Conservation (phyloP, 1,139 yeast species). For the Hyphopichia khmerensis region DNA sequence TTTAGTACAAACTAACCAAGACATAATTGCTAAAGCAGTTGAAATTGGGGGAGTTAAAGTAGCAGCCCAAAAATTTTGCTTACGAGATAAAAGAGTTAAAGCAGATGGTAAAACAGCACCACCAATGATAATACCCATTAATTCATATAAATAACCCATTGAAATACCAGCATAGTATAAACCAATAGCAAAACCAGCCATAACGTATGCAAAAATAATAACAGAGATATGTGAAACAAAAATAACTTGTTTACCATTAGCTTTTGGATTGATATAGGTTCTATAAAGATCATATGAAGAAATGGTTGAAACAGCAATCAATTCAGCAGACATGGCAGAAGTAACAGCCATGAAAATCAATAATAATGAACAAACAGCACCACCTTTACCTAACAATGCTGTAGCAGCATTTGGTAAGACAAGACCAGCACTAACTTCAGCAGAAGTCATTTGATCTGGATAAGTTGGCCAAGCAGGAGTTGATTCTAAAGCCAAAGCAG, state of each 20-base stretch:
- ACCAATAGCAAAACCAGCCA: slow-evolving; percentile 84
- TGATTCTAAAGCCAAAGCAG: slow-evolving; percentile 69
- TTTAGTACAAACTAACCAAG: slow-evolving; percentile 66
- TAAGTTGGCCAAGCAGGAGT: slow-evolving; percentile 75
- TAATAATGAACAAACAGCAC: slow-evolving; percentile 76
- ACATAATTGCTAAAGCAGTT: slow-evolving; percentile 58
- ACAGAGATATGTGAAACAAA: slow-evolving; percentile 67
- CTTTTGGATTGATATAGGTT: slow-evolving; percentile 73
- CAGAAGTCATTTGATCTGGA: slow-evolving; percentile 62
- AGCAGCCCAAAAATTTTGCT: slow-evolving; percentile 64
- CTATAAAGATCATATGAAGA: slow-evolving; percentile 84
- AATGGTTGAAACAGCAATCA: slow-evolving; percentile 82
- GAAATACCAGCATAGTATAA: slow-evolving; percentile 77
- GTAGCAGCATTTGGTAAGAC: slow-evolving; percentile 86
- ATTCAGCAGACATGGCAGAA: slow-evolving; percentile 82
- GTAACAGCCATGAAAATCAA: slow-evolving; percentile 83
- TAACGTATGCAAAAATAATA: slow-evolving; percentile 59
- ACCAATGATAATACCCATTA: slow-evolving; percentile 86
- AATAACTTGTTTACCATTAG: slow-evolving; percentile 70
- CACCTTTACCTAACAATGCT: slow-evolving; percentile 81
- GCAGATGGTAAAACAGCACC: slow-evolving; percentile 82
- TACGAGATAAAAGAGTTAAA: slow-evolving; percentile 65
- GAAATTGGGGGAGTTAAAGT: slow-evolving; percentile 61
- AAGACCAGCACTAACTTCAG: slow-evolving; percentile 75
- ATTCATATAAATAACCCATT: slow-evolving; percentile 82